Conservation (phyloP, 2,329 filamentous ascomycete genomes). For the Scleromitrula shiraiana region DNA sequence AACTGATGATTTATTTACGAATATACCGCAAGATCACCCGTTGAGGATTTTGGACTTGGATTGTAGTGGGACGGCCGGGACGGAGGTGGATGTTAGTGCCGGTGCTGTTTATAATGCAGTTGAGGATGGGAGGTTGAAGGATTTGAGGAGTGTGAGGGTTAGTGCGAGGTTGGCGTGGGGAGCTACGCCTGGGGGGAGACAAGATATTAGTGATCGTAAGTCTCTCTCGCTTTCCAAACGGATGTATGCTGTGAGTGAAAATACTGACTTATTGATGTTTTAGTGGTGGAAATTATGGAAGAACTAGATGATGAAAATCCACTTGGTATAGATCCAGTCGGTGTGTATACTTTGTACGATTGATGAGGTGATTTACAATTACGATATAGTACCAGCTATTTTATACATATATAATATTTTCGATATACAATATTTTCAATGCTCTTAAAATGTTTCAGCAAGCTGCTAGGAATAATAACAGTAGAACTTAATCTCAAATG, state of each 20-base stretch:
- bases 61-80: slow-evolving; percentile 22
- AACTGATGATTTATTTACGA: slow-evolving; percentile 20
- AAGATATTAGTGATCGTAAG: slow-evolving; percentile 19
- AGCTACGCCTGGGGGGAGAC: slow-evolving; percentile 17
- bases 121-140: slow-evolving; percentile 20
- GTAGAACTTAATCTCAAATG: too few species aligned
- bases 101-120: slow-evolving; percentile 23
- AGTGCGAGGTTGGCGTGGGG: slow-evolving; percentile 27
- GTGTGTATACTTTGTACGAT: slow-evolving; percentile 4
- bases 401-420: too few species aligned
- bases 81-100: slow-evolving; percentile 22
- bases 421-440: too few species aligned
- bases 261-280: background rate
- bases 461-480: too few species aligned
- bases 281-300: slow-evolving; percentile 23
- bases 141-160: slow-evolving; percentile 27
- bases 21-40: slow-evolving; percentile 16
- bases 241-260: background rate
- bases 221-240: background rate
- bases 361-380: background rate
- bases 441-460: too few species aligned
- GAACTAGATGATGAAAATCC: slow-evolving; percentile 24
- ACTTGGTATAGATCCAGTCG: slow-evolving; percentile 15
- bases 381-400: background rate
- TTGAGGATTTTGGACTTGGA: slow-evolving; percentile 29